Evolutionary conservation across 2,329 filamentous ascomycete genomes (phyloP), one percentile per base, ranked within the genome.

Genomic region (Aspergillus terreus): DNA sequence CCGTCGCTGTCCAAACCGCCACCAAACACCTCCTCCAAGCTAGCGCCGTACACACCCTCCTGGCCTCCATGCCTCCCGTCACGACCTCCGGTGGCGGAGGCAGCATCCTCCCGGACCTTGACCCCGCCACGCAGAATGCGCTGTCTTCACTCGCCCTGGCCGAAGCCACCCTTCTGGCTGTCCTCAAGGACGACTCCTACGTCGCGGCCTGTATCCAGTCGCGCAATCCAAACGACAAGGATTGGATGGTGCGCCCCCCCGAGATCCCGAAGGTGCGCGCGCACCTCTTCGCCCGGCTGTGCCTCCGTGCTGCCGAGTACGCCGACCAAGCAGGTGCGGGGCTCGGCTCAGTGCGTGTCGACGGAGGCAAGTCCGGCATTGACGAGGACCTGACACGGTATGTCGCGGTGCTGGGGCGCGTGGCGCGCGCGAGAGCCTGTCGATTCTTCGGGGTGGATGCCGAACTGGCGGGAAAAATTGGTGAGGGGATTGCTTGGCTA

Each of bases 241-340:
- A 97, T 59, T 99, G 92, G 92, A 97, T 97, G 91, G 95, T 94
- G 70, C 90, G 88, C 63, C 82, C 90, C 0, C 90, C 92, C 0
- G 84, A 90, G 46, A 89, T 96, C 45, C 88, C 91, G 27, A 92
- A 92, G 66, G 91, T 96, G 15, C 85, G 92, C 44, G 90, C 90
- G 7, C 86, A 95, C 63, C 78, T 99, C 1, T 95, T 95, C 65
- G 91, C 91, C 1, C 81, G 92, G 1, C 77, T 97, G 6, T 97
- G 91, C 67, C 80, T 97, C 10, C 90, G 91, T 0, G 90, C 92
- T 0, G 86, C 88, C 0, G 92, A 96, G 60, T 92, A 97, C 70
- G 91, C 92, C 1, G 82, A 85, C 23, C 85, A 87, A 66, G 89
- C 90, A 2, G 70, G 73, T 35, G 80, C 79, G 0, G 76, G 79